These are phyloP conservation scores for Batkoa obscura DNA, from an alignment of 371 early-diverging fungal species.

Conservation along the genomic window DNA sequence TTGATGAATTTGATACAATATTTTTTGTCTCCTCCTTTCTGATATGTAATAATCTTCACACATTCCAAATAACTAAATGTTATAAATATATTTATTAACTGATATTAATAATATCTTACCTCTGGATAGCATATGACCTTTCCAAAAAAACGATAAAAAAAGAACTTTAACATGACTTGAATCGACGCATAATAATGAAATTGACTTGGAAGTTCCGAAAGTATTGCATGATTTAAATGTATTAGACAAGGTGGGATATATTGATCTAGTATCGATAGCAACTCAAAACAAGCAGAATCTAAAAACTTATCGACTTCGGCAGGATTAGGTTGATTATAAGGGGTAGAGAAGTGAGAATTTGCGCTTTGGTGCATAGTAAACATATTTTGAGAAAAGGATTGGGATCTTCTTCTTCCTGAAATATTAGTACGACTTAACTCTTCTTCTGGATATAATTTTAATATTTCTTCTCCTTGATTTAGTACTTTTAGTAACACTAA, in stretches of 20 bases:
- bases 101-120: constrained; percentile 7
- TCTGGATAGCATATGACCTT: constrained; percentile 21
- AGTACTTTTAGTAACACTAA: constrained; percentile 12
- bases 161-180: constrained; percentile 18
- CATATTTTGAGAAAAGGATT: neutral
- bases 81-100: too few species aligned
- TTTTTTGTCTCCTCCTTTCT: too few species aligned
- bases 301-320: constrained; percentile 14
- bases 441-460: constrained; percentile 7
- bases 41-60: too few species aligned
- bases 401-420: neutral
- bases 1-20: too few species aligned
- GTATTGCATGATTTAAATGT: constrained; percentile 13
- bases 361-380: too few species aligned
- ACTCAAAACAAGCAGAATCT: constrained; percentile 15
- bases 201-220: constrained; percentile 11
- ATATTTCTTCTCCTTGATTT: constrained; percentile 12
- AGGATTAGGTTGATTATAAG: constrained; percentile 8
- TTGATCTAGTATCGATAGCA: constrained; percentile 13
- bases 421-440: neutral
- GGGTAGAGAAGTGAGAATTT: neutral
- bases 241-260: constrained; percentile 16
- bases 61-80: too few species aligned
- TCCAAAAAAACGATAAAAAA: constrained; percentile 21
- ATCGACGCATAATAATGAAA: constrained; percentile 15